phyloP scores from a whole-genome alignment of 169 alveolate genomes.

The Cystoisospora suis region DNA sequence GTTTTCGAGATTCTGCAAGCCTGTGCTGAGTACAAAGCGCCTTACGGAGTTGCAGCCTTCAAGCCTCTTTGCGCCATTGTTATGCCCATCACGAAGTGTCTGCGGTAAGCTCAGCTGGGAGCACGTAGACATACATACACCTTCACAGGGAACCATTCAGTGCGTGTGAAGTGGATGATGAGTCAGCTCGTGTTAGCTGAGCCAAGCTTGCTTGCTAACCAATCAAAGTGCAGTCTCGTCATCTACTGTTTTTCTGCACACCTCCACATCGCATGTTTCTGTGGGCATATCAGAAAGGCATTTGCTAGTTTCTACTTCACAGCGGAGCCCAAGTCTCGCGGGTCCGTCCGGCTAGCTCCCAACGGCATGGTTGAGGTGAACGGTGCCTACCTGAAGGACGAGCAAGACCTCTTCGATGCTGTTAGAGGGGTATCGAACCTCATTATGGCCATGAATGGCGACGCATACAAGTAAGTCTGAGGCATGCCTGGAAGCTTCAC shows the following conservation, averaged over 20 bases:
- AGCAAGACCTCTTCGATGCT: conserved; percentile 73
- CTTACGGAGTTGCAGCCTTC: conserved; percentile 41
- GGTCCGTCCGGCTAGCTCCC: conserved; percentile 65
- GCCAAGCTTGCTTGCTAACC: too few species aligned
- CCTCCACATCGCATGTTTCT: too few species aligned
- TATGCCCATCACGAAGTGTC: conserved; percentile 53
- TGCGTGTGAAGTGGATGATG: too few species aligned
- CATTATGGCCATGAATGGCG: conserved; percentile 69
- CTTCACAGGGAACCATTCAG: too few species aligned
- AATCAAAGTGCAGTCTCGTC: too few species aligned
- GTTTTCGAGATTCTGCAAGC: conserved; percentile 62
- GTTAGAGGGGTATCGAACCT: conserved; percentile 69
- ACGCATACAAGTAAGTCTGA: conserved; percentile 58
- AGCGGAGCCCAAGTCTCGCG: conserved; percentile 76
- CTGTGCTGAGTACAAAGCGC: conserved; percentile 58
- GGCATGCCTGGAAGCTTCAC: too few species aligned
- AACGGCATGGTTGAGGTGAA: conserved; percentile 69
- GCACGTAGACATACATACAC: too few species aligned
- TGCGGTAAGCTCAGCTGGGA: conserved; percentile 65
- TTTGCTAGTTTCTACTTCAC: conserved; percentile 74
- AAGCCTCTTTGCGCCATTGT: conserved; percentile 63
- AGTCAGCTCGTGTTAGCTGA: too few species aligned
- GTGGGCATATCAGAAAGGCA: conserved; percentile 71
- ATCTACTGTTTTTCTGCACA: too few species aligned
- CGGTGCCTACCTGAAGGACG: conserved; percentile 70